phyloP scores from a whole-genome alignment of 2,329 filamentous ascomycete genomes.

The Ophiocordyceps camponoti-floridani region DNA sequence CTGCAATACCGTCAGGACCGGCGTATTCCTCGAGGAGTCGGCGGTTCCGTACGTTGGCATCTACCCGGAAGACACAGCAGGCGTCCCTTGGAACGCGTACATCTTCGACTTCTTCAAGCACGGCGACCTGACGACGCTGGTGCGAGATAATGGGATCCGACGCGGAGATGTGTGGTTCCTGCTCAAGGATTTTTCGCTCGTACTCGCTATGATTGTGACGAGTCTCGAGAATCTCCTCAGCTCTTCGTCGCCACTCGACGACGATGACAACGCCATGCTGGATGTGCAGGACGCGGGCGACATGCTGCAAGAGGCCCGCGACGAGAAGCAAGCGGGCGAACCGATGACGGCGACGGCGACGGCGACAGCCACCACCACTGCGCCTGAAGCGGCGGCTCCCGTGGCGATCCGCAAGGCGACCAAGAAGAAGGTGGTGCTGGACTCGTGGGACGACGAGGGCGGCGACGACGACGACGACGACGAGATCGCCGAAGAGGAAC shows the following conservation, averaged over 20 bases:
- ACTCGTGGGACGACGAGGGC: constrained; percentile 6
- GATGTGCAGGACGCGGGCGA: constrained; percentile 24
- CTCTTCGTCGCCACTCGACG: constrained; percentile 10
- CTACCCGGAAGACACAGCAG: constrained; percentile 32
- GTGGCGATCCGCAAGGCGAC: neutral
- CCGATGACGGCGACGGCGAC: neutral
- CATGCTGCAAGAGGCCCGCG: constrained; percentile 13
- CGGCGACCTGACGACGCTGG: constrained; percentile 42
- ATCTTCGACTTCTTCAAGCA: constrained; percentile 65
- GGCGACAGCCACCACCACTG: neutral
- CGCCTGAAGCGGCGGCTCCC: constrained; percentile 5
- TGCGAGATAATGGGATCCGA: constrained; percentile 47
- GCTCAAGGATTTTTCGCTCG: constrained; percentile 39
- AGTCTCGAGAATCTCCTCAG: constrained; percentile 36
- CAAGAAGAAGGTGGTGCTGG: neutral
- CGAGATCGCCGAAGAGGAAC: neutral
- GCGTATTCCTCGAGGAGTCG: constrained; percentile 57
- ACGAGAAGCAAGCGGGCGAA: neutral
- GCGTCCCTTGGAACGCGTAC: constrained; percentile 42
- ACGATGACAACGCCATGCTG: constrained; percentile 14
- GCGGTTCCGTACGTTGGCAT: constrained; percentile 52
- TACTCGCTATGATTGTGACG: constrained; percentile 55
- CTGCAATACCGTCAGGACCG: constrained; percentile 43
- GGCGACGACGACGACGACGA: constrained; percentile 11
- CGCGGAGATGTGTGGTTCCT: constrained; percentile 53